Conservation (phyloP, 306 rosid genomes). For the Clitoria ternatea region DNA sequence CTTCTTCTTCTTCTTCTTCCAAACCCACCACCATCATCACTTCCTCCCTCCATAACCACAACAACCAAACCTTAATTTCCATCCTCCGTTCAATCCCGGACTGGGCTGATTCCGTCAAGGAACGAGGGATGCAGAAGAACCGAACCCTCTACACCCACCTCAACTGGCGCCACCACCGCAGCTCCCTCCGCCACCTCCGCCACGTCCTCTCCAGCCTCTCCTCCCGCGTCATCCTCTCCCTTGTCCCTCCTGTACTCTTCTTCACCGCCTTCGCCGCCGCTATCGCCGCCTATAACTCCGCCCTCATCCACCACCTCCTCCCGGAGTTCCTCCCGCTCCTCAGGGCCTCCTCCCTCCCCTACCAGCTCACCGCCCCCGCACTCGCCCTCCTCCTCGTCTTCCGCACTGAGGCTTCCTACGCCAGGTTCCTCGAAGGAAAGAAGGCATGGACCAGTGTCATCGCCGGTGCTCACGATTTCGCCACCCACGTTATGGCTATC, state of each 20-base stretch:
- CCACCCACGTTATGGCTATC: slow-evolving; percentile 48
- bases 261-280: slow-evolving; percentile 61
- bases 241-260: slow-evolving; percentile 66
- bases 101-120: slow-evolving; percentile 72
- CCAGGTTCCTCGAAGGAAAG: slow-evolving; percentile 81
- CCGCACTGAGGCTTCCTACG: slow-evolving; percentile 82
- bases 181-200: slow-evolving; percentile 83
- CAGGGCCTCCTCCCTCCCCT: slow-evolving; percentile 66
- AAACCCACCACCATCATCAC: slow-evolving; percentile 23
- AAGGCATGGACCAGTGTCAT: slow-evolving; percentile 78
- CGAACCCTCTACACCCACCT: slow-evolving; percentile 58
- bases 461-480: slow-evolving; percentile 61
- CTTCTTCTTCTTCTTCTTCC: neutral
- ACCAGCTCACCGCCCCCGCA: slow-evolving; percentile 88
- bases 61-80: slow-evolving; percentile 32
- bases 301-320: slow-evolving; percentile 39
- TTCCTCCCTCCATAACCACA: slow-evolving; percentile 13
- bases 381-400: slow-evolving; percentile 79
- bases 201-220: slow-evolving; percentile 72
- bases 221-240: slow-evolving; percentile 72
- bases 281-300: slow-evolving; percentile 62
- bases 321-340: slow-evolving; percentile 56
- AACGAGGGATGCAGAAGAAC: slow-evolving; percentile 61
- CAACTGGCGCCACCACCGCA: slow-evolving; percentile 67
- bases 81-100: slow-evolving; percentile 48